Conservation (phyloP, 306 rosid species). For the Trichosanthes cucumerina region DNA sequence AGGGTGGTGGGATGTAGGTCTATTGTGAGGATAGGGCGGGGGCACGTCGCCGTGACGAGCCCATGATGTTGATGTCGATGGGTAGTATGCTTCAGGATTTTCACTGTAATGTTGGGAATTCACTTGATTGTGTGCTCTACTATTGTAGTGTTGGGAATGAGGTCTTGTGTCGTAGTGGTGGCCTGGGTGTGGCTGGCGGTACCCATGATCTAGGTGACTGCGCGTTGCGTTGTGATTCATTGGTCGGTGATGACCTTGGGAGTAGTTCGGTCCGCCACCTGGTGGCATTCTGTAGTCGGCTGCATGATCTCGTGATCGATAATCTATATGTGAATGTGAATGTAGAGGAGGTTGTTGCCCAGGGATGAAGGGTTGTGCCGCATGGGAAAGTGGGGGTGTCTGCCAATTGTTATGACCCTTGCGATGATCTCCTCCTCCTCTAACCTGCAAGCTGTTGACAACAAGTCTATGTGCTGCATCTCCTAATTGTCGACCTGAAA, state of each 20-base stretch:
- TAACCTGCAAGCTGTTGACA: slow-evolving; percentile 8
- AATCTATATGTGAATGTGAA: not conserved
- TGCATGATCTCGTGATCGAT: not conserved
- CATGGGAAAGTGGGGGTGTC: not conserved
- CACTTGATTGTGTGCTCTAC: slow-evolving; percentile 26
- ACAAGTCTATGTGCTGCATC: slow-evolving; percentile 14
- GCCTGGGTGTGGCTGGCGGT: slow-evolving; percentile 12
- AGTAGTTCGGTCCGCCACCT: not conserved
- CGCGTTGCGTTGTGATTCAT: not conserved
- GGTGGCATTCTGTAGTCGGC: not conserved
- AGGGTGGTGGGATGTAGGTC: slow-evolving; percentile 10
- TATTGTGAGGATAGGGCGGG: slow-evolving; percentile 18
- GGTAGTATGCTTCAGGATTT: slow-evolving; percentile 18
- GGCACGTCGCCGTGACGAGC: slow-evolving; percentile 25
- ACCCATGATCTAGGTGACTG: not conserved
- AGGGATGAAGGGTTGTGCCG: not conserved
- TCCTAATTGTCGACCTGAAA: slow-evolving; percentile 9
- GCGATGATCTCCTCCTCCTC: not conserved
- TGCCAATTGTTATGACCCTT: not conserved
- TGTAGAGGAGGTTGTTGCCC: not conserved
- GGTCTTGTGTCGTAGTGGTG: not conserved
- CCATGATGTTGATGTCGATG: slow-evolving; percentile 18
- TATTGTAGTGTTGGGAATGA: slow-evolving; percentile 22
- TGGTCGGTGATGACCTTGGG: slow-evolving; percentile 24
- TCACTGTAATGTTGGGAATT: slow-evolving; percentile 21